Percentiles rank a stretch among this genome's conserved stretches.
These are phyloP conservation scores for Trichophyton schoenleinii DNA, from an alignment of 2,329 filamentous ascomycete genomes.

Conservation along the genomic window DNA sequence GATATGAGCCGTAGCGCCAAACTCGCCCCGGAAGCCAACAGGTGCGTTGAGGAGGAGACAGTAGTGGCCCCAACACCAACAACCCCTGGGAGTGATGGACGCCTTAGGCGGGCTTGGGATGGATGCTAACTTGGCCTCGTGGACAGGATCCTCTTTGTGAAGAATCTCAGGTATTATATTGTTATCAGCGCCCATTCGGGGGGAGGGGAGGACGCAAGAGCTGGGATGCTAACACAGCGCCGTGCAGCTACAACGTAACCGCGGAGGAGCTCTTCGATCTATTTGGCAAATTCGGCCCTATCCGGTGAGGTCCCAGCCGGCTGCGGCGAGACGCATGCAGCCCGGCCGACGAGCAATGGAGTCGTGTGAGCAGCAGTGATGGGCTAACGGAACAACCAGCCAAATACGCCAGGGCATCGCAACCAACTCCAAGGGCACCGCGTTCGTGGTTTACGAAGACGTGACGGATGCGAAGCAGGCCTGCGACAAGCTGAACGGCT, in stretches of 20 bases:
- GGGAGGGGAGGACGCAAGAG: no score
- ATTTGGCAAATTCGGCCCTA: conserved; percentile 93
- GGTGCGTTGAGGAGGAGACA: conserved; percentile 45
- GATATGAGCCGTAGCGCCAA: conserved; percentile 94
- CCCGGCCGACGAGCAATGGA: no score
- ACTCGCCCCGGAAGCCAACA: conserved; percentile 98
- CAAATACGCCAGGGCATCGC: conserved; percentile 98
- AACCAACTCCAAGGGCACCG: conserved; percentile 93
- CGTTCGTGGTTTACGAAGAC: conserved; percentile 99
- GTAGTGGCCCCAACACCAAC: background rate
- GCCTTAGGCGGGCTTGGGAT: background rate
- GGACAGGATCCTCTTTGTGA: conserved; percentile 92
- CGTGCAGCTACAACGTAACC: conserved; percentile 85
- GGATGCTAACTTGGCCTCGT: conserved; percentile 1
- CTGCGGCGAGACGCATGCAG: conserved; percentile 11
- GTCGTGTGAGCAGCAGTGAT: no score
- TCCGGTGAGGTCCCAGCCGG: conserved; percentile 52
- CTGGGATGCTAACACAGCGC: background rate
- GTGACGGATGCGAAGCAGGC: conserved; percentile 97
- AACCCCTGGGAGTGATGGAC: no score
- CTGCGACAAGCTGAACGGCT: conserved; percentile 98
- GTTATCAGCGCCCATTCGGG: no score
- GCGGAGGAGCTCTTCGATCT: conserved; percentile 97
- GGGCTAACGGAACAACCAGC: conserved; percentile 37
- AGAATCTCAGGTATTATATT: conserved; percentile 74